A percentile compares a stretch with the other conserved stretches of the same genome.
phyloP scores from a whole-genome alignment of 2,329 filamentous ascomycete species.

The Albifimbria verrucaria region DNA sequence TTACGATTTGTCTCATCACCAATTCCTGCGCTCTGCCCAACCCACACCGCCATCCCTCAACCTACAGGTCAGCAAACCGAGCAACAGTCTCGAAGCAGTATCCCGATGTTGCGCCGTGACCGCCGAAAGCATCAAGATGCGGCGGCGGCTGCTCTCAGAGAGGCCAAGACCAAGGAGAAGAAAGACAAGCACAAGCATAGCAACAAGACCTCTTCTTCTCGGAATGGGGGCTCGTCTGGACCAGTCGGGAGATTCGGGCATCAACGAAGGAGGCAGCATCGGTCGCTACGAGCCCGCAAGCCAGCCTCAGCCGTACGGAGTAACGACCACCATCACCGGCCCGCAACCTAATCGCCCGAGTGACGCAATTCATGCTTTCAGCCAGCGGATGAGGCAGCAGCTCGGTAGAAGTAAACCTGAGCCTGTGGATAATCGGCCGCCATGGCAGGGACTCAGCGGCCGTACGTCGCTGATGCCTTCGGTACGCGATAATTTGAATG shows the following conservation, averaged over 20 bases:
- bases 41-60: constrained; percentile 12
- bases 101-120: constrained; percentile 51
- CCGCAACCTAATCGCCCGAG: constrained; percentile 16
- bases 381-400: constrained; percentile 29
- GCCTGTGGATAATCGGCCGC: constrained; percentile 44
- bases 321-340: constrained; percentile 19
- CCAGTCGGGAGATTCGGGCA: not conserved
- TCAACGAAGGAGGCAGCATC: not conserved
- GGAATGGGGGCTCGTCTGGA: not conserved
- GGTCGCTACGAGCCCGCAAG: not conserved
- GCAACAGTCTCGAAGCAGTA: constrained; percentile 35
- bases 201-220: constrained; percentile 13
- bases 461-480: constrained; percentile 62
- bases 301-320: not conserved
- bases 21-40: constrained; percentile 14
- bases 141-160: constrained; percentile 31
- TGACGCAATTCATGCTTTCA: constrained; percentile 25
- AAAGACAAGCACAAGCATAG: constrained; percentile 1
- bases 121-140: constrained; percentile 42
- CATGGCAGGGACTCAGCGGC: constrained; percentile 73
- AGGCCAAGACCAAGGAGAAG: constrained; percentile 27
- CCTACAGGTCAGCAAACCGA: constrained; percentile 5
- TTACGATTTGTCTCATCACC: constrained; percentile 30
- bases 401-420: constrained; percentile 32
- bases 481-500: constrained; percentile 57